A percentile compares a stretch with the other conserved stretches of the same genome.
phyloP scores from a whole-genome alignment of 2,329 filamentous ascomycete genomes.

The Colletotrichum endophyticum region DNA sequence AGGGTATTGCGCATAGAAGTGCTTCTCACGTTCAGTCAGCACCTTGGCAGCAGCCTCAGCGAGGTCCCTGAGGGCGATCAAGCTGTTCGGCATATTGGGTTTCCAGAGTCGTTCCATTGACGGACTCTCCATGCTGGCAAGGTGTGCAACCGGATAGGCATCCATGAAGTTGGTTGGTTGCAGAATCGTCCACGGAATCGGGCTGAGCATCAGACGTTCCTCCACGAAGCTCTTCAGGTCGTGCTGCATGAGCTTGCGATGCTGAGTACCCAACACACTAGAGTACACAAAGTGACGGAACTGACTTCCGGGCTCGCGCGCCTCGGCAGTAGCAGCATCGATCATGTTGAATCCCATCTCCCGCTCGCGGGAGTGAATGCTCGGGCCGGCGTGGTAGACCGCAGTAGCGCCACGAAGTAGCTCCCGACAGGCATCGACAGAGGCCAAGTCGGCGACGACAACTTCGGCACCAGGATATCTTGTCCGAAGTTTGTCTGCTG shows the following conservation, averaged over 20 bases:
- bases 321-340: not conserved
- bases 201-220: not conserved
- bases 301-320: not conserved
- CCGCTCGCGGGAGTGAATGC: not conserved
- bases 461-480: not conserved
- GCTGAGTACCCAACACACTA: not conserved
- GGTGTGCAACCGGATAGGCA: not conserved
- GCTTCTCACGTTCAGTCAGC: not conserved
- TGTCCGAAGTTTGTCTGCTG: not conserved
- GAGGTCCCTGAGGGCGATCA: not conserved
- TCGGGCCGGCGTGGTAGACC: not conserved
- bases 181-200: not conserved
- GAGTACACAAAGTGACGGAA: not conserved
- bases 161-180: not conserved
- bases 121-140: not conserved
- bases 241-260: constrained; percentile 1
- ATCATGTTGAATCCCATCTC: constrained; percentile 3
- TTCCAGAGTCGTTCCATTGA: not conserved
- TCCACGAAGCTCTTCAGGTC: not conserved
- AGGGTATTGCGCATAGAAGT: not conserved
- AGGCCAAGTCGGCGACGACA: not conserved
- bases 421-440: not conserved
- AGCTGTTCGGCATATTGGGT: not conserved
- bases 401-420: not conserved
- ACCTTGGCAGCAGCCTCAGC: not conserved